Base-by-base conservation (phyloP, 495 filamentous ascomycete genomes). In the Evernia prunastri region DNA sequence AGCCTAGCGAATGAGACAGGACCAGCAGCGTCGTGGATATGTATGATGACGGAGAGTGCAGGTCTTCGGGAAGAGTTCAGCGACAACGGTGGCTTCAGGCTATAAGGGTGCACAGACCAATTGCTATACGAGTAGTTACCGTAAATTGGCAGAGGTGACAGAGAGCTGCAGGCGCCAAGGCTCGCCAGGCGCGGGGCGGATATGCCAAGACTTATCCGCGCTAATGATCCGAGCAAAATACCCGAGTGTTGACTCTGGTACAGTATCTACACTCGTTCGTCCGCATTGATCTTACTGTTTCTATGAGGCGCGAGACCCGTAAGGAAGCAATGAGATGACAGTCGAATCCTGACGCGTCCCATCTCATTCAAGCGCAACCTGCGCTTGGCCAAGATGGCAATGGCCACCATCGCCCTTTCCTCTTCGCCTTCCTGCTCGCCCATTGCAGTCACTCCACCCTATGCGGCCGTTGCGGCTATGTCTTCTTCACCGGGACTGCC, bases 401-500 rank as follows among this genome's bases (percentile, higher is more conserved):
- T 70, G 54, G 66, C 69, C 10, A 70, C 75, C 53, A 72, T 78
- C 49, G 56, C 78, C 35, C 67, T 80, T 57, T 77, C 76, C 33
- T 82, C 79, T 31, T 78, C 79, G 10, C 78, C 79, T 31, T 67
- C 73, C 29, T 72, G 69, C 35, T 60, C 60, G 23, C 61, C 51
- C 42, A 49, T 43, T 39, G 58, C 61, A 66, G 54, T 27, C 64
- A 27, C 63, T 60, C 39, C 69, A 27, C 47, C 43, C 66, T 10
- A 62, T 67, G 58, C 61, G 63, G 4, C 23, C 61, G 12, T 67
- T 63, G 54, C 71, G 68, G 60, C 63, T 45, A 70, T 67, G 53
- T 53, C 63, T 36, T 76, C 78, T 39, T 72, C 75, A 27, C 67
- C 73, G 18, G 62, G 72, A 20, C 17, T 77, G 23, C 69, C 70